phyloP scores from a whole-genome alignment of 805 yeast species.

The Zygosaccharomyces kombuchaensis region DNA sequence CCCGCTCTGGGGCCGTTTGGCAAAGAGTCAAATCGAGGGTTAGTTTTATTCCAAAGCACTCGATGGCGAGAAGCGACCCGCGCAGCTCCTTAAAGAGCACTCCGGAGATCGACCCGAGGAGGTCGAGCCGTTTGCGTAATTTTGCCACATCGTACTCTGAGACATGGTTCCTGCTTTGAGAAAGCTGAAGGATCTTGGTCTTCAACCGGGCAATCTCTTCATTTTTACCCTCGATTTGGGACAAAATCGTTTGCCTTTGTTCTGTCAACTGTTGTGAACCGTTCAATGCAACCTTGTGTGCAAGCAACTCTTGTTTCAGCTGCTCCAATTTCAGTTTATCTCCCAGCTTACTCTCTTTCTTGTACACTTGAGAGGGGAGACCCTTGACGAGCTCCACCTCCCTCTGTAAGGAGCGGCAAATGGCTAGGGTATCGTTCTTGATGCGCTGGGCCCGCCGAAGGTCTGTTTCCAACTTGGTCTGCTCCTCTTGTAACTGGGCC shows the following conservation, averaged over 20 bases:
- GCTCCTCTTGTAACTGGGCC: slow-evolving; percentile 23
- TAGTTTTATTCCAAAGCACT: slow-evolving; percentile 4
- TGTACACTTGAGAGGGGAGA: slow-evolving; percentile 10
- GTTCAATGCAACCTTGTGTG: slow-evolving; percentile 11
- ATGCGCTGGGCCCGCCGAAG: slow-evolving; percentile 12
- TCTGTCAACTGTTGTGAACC: slow-evolving; percentile 8
- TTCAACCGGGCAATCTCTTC: slow-evolving; percentile 7
- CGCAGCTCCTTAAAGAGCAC: slow-evolving; percentile 12
- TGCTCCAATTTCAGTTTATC: slow-evolving; percentile 18
- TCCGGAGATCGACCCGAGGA: slow-evolving; percentile 18
- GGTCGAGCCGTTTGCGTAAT: slow-evolving; percentile 10
- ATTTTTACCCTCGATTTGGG: slow-evolving; percentile 4
- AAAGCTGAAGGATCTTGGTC: slow-evolving; percentile 11
- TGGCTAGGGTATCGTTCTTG: slow-evolving; percentile 11
- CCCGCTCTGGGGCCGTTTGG: background rate
- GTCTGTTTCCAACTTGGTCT: slow-evolving; percentile 17
- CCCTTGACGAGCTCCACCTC: slow-evolving; percentile 24
- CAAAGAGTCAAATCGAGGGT: slow-evolving; percentile 6
- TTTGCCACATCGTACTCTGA: slow-evolving; percentile 13
- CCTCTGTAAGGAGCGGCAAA: slow-evolving; percentile 18
- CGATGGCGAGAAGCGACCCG: slow-evolving; percentile 10
- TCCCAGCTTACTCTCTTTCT: slow-evolving; percentile 11
- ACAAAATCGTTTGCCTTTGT: slow-evolving; percentile 4
- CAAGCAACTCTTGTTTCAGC: slow-evolving; percentile 16
- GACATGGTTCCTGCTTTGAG: background rate